Evolutionary conservation across 2,329 filamentous ascomycete species (phyloP).

Genomic region (Cercospora canescens): DNA sequence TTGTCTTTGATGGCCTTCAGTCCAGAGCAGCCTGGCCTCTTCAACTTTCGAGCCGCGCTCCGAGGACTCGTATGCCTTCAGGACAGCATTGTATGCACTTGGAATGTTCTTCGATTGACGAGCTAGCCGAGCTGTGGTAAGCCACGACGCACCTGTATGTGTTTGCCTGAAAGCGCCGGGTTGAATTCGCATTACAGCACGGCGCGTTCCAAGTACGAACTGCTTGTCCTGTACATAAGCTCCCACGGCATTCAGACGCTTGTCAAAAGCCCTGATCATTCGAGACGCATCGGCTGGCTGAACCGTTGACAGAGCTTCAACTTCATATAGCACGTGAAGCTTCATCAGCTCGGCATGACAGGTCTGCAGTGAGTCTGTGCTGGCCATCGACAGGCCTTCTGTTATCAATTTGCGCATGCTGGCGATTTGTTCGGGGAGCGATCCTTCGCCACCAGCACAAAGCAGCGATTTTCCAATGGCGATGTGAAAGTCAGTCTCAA

Average conservation of each 20-base stretch:
- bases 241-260: slow-evolving; percentile 84
- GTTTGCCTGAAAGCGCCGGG: slow-evolving; percentile 58
- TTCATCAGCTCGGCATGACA: slow-evolving; percentile 84
- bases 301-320: slow-evolving; percentile 70
- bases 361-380: slow-evolving; percentile 77
- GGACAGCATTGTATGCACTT: slow-evolving; percentile 89
- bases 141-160: slow-evolving; percentile 81
- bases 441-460: slow-evolving; percentile 52
- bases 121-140: slow-evolving; percentile 80
- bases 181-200: slow-evolving; percentile 69
- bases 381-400: slow-evolving; percentile 71
- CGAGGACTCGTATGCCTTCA: slow-evolving; percentile 81
- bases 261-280: slow-evolving; percentile 33
- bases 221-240: slow-evolving; percentile 92
- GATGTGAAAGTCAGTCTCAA: slow-evolving; percentile 72
- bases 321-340: slow-evolving; percentile 82
- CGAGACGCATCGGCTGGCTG: slow-evolving; percentile 10
- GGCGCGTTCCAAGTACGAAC: slow-evolving; percentile 80
- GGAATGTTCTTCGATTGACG: slow-evolving; percentile 81
- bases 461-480: slow-evolving; percentile 70
- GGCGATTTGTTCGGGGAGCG: slow-evolving; percentile 60
- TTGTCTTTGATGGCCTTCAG: slow-evolving; percentile 88
- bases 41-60: slow-evolving; percentile 90
- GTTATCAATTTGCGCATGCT: slow-evolving; percentile 70
- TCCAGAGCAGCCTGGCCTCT: slow-evolving; percentile 90